These are phyloP conservation scores for Neocallimastix lanati DNA, from an alignment of 192 early-diverging fungal species.

Conservation along the genomic window DNA sequence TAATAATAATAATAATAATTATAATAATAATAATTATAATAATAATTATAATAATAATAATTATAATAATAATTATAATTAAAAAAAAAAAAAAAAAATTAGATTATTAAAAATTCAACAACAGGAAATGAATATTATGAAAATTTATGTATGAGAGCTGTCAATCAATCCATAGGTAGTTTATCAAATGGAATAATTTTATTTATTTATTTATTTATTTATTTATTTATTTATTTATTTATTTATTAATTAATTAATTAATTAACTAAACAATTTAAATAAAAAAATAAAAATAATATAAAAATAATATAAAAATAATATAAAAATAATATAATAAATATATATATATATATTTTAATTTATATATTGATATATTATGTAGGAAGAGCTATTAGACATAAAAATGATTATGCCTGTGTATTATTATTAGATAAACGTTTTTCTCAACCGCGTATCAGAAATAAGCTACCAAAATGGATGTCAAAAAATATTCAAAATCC, in stretches of 20 bases:
- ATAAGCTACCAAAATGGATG: conserved; percentile 65
- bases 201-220: neutral
- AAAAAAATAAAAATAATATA: too few species aligned
- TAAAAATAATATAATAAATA: too few species aligned
- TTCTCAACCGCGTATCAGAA: conserved; percentile 15
- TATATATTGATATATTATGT: too few species aligned
- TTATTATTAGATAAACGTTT: conserved; percentile 64
- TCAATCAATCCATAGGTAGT: conserved; percentile 79
- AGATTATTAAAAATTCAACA: conserved; percentile 3
- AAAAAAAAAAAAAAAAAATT: neutral
- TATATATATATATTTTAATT: too few species aligned
- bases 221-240: neutral
- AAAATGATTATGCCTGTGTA: conserved; percentile 68
- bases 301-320: too few species aligned
- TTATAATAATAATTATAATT: too few species aligned
- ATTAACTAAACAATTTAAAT: too few species aligned
- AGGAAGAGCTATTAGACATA: conserved; percentile 84
- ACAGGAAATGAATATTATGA: conserved; percentile 61
- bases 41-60: too few species aligned
- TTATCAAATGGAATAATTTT: too few species aligned
- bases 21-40: too few species aligned
- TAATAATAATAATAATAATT: too few species aligned
- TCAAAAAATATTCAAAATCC: too few species aligned
- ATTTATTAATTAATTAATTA: neutral
- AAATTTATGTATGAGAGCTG: conserved; percentile 79